Evolutionary conservation across 805 yeast species (phyloP).

Genomic region (Dipodascopsis uninucleata): DNA sequence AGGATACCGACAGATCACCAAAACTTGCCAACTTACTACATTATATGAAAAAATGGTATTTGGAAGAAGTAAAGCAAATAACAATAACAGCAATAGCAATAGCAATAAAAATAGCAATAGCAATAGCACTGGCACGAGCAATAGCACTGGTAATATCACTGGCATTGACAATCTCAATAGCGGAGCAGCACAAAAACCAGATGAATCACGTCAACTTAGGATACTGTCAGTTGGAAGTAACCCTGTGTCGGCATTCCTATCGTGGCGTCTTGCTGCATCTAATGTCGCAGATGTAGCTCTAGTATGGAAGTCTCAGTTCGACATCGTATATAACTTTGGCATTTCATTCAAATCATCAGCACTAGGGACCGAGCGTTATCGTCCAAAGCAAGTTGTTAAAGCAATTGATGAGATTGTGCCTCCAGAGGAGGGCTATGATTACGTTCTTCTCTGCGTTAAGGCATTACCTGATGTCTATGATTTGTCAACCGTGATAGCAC

Average conservation of each 20-base stretch:
- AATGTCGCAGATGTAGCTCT: slow-evolving; percentile 26
- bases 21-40: no score
- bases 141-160: not conserved
- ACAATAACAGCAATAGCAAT: not conserved
- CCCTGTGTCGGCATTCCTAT: slow-evolving; percentile 26
- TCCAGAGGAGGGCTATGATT: slow-evolving; percentile 46
- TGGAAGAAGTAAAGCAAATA: no score
- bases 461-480: slow-evolving; percentile 60
- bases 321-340: slow-evolving; percentile 26
- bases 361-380: slow-evolving; percentile 18
- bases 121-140: no score
- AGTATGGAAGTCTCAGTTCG: slow-evolving; percentile 27
- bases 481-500: slow-evolving; percentile 49
- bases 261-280: slow-evolving; percentile 28
- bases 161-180: not conserved
- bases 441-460: slow-evolving; percentile 57
- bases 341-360: slow-evolving; percentile 21
- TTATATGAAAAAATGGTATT: no score
- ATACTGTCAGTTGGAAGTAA: slow-evolving; percentile 27
- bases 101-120: slow-evolving; percentile 3
- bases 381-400: slow-evolving; percentile 28
- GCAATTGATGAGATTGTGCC: slow-evolving; percentile 31
- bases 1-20: no score
- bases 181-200: not conserved
- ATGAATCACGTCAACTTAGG: not conserved